Percentiles rank a stretch among this genome's conserved stretches.
Conservation (phyloP, 495 filamentous ascomycete genomes). For the Podospora pseudopauciseta region DNA sequence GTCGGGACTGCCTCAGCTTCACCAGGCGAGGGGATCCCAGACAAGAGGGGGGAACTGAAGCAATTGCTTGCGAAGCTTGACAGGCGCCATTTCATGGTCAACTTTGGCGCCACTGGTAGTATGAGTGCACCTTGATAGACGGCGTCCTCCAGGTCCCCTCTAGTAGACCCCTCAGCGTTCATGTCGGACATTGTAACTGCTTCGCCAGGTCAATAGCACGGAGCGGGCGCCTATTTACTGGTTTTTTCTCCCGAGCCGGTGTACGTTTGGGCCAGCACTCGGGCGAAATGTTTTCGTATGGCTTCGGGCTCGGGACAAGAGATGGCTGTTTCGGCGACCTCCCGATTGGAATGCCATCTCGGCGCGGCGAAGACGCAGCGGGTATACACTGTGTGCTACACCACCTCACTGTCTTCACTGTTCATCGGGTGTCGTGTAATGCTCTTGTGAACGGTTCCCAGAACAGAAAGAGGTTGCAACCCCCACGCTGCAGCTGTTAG, state of each 20-base stretch:
- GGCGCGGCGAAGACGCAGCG: not conserved
- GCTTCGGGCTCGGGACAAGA: not conserved
- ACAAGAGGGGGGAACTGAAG: not conserved
- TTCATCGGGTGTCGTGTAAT: not conserved
- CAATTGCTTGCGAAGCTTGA: not conserved
- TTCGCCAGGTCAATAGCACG: not conserved
- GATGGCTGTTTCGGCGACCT: not conserved
- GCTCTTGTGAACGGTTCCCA: not conserved
- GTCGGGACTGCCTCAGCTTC: conserved; percentile 3
- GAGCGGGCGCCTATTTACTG: not conserved
- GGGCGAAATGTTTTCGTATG: not conserved
- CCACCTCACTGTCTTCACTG: not conserved
- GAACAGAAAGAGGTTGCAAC: not conserved
- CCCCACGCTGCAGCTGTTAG: conserved; percentile 1
- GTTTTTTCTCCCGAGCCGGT: not conserved
- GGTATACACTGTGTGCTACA: conserved; percentile 4
- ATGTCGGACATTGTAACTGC: not conserved
- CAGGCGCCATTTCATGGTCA: not conserved
- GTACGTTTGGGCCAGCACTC: not conserved
- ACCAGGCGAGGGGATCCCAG: conserved; percentile 2
- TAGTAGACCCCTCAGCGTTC: not conserved
- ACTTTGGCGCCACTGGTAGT: not conserved
- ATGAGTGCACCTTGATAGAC: not conserved
- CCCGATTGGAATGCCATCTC: not conserved
- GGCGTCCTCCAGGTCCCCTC: too few relatives aligned